These are phyloP conservation scores for Penicillium sp. DNA, from an alignment of 2,329 filamentous ascomycete genomes.

Conservation along the genomic window DNA sequence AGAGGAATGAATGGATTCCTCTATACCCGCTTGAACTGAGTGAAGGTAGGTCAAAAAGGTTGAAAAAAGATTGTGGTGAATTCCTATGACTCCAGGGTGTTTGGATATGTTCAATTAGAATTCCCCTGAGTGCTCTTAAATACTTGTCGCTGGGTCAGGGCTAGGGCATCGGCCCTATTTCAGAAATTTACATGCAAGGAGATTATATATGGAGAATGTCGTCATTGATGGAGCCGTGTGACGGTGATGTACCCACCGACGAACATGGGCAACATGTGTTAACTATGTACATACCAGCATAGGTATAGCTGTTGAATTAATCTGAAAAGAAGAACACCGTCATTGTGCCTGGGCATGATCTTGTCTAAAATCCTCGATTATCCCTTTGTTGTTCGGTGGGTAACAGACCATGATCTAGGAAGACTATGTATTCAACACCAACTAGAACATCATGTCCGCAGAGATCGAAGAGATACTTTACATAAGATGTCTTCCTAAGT, in stretches of 20 bases:
- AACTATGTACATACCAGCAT: too few species aligned
- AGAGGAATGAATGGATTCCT: not conserved
- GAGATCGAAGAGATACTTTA: not conserved
- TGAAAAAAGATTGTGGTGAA: not conserved
- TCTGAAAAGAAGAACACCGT: too few species aligned
- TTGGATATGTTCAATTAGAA: not conserved
- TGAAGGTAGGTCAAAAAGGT: not conserved
- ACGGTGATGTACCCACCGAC: not conserved
- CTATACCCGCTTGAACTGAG: not conserved
- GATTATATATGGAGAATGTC: conserved; percentile 14
- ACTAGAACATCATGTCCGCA: not conserved
- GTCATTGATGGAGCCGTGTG: conserved; percentile 19
- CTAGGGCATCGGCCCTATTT: conserved; percentile 21
- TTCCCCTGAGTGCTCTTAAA: conserved; percentile 11
- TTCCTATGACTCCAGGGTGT: not conserved
- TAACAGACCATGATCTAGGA: not conserved
- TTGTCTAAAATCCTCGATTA: not conserved
- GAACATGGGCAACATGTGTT: too few species aligned
- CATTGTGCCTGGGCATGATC: too few species aligned
- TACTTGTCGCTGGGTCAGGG: conserved; percentile 7
- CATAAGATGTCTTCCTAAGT: too few species aligned
- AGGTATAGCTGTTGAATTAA: too few species aligned
- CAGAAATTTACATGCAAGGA: conserved; percentile 5
- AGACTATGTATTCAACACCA: not conserved
- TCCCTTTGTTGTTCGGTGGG: too few species aligned